Conservation (phyloP, 768 basidiomycete genomes). For the Mycena pura region DNA sequence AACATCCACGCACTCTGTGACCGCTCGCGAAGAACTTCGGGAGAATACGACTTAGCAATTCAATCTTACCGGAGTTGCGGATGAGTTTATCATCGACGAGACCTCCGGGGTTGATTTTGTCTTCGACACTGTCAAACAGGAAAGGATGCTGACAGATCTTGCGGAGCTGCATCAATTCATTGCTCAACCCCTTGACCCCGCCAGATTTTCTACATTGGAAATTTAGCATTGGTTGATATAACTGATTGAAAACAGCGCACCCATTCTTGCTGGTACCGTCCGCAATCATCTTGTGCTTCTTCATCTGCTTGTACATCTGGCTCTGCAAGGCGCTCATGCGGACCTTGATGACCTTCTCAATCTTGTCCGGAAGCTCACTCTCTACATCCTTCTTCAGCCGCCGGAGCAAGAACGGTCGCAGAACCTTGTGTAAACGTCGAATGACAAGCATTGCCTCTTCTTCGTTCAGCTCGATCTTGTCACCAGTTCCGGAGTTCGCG, state of each 20-base stretch:
- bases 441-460: constrained; percentile 99
- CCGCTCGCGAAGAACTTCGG: constrained; percentile 94
- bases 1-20: constrained; percentile 70
- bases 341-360: constrained; percentile 97
- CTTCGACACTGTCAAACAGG: constrained; percentile 94
- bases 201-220: constrained; percentile 60
- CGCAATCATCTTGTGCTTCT: constrained; percentile 97
- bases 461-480: constrained; percentile 99
- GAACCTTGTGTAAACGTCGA: constrained; percentile 93
- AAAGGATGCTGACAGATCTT: constrained; percentile 99
- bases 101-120: constrained; percentile 86
- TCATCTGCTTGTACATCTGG: constrained; percentile 96
- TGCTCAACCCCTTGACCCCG: constrained; percentile 89
- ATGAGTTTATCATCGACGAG: constrained; percentile 85
- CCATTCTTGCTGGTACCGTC: constrained; percentile 79
- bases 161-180: constrained; percentile 96
- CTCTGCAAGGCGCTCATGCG: constrained; percentile 92
- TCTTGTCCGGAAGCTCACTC: constrained; percentile 94
- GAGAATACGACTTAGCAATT: constrained; percentile 86
- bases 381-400: constrained; percentile 97
- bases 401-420: constrained; percentile 92
- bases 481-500: constrained; percentile 95
- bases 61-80: constrained; percentile 91
- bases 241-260: constrained; percentile 47
- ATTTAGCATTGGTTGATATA: background rate